Base-by-base conservation (phyloP, 805 yeast species). In the Ogataea trehaloabstinens region DNA sequence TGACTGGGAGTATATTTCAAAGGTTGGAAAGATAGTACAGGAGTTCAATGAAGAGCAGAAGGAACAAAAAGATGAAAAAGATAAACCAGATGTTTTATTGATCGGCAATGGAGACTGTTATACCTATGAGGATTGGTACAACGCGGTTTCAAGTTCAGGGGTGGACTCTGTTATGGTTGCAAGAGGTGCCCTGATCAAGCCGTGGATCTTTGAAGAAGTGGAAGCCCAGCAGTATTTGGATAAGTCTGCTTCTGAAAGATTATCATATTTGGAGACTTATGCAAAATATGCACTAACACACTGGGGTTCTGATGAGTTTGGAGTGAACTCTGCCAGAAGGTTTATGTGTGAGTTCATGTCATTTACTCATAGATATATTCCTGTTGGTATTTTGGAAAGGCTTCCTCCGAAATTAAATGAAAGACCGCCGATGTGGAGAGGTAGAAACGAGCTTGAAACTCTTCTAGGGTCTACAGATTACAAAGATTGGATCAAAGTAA, bases 231-330 rank as follows among this genome's bases (percentile, higher is more conserved):
- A 93, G 63, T 81, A 88, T 60, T 64, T 93, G 46, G 99, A 93
- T 62, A 93, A 91, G 66, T 71, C 87, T 2, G 82, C 96, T n/a
- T 70, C 82, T 16, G 97, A 93, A 64, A 77, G 99, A 61, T 74
- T 93, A 40, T 95, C 82, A 25, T 76, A 83, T 30, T 62, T 91
- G 53, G 69, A 71, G 46, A 74, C 72, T 36, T 93, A 80, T 58
- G 79, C 95, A 4, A 66, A 80, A 38, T 85, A 68, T 59, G 97
- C 99, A 0, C 71, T 93, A 49, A 88, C 88, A 51, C 98, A 93
- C 63, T 93, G 99, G 98, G 99, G 99, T 4, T 74, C 95, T 0
- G 99, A 93, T 58, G 96, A 87, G 53, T 91, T 82, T 61, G 99
- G 99, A 28, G 76, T 93, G 40, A 83, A 86, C 42, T 78, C 78